These are phyloP conservation scores for Porcisia hertigi DNA, from an alignment of 208 protist genomes.

Conservation along the genomic window DNA sequence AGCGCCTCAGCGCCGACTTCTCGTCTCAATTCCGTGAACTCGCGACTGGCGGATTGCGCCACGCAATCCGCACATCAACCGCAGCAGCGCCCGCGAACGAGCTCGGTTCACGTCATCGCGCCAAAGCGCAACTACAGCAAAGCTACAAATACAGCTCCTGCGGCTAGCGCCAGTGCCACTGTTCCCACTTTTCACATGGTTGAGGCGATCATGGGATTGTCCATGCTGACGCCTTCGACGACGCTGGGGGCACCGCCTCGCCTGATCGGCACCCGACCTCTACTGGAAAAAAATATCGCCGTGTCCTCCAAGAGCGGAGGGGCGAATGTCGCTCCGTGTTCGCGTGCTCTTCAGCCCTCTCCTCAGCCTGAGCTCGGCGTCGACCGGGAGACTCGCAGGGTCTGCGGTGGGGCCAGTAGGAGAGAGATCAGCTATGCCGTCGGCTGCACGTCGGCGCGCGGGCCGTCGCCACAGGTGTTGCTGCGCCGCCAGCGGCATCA, in stretches of 20 bases:
- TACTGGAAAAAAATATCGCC: conserved; percentile 7
- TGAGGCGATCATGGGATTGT: background rate
- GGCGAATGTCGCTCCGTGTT: background rate
- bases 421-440: background rate
- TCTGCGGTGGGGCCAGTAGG: conserved; percentile 3
- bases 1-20: conserved; percentile 31
- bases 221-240: background rate
- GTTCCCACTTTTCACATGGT: background rate
- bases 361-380: background rate
- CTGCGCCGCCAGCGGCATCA: background rate
- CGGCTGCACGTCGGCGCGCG: background rate
- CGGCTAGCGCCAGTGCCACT: background rate
- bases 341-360: conserved; percentile 12
- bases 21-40: conserved; percentile 40
- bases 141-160: background rate
- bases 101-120: background rate
- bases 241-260: conserved; percentile 7
- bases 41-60: conserved; percentile 15
- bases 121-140: conserved; percentile 1
- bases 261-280: conserved; percentile 11
- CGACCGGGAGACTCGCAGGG: conserved; percentile 1
- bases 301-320: background rate
- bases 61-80: background rate
- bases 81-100: background rate
- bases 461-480: background rate